phyloP scores from a whole-genome alignment of 2,329 filamentous ascomycete genomes.

The Ceratocystiopsis minuta region DNA sequence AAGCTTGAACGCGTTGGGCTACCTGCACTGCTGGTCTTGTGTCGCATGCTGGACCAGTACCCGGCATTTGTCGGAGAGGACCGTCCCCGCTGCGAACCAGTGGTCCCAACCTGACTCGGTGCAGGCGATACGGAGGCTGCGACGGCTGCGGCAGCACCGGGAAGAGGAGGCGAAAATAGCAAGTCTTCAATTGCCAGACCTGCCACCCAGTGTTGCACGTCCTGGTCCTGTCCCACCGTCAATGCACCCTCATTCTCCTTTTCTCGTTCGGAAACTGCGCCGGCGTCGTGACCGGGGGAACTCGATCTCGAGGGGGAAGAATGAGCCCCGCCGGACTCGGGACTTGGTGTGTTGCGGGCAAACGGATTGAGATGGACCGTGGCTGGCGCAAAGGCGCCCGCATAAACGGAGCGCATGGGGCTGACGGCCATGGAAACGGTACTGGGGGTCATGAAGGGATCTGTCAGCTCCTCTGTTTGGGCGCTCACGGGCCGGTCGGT shows the following conservation, averaged over 20 bases:
- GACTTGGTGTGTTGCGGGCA: constrained; percentile 19
- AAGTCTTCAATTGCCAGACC: constrained; percentile 37
- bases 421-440: constrained; percentile 4
- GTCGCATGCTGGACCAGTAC: constrained; percentile 18
- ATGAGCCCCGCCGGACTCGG: constrained; percentile 15
- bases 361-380: constrained; percentile 9
- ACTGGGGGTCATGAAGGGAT: constrained; percentile 6
- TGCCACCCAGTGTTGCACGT: constrained; percentile 39
- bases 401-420: constrained; percentile 1
- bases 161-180: constrained; percentile 22
- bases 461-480: constrained; percentile 11
- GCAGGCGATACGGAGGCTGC: constrained; percentile 3
- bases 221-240: constrained; percentile 23
- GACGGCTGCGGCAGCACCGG: constrained; percentile 2
- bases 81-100: constrained; percentile 12
- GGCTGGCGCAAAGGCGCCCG: background rate
- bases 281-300: too few species aligned
- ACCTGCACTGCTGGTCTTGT: constrained; percentile 12
- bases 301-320: too few species aligned
- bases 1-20: constrained; percentile 7
- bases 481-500: constrained; percentile 5
- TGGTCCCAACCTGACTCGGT: background rate
- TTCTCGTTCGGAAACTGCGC: too few species aligned
- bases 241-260: background rate
- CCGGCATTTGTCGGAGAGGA: constrained; percentile 18